Evolutionary conservation across 2,329 filamentous ascomycete genomes (phyloP), one percentile per base, ranked within the genome.

Genomic region (Penicillium sp.): DNA sequence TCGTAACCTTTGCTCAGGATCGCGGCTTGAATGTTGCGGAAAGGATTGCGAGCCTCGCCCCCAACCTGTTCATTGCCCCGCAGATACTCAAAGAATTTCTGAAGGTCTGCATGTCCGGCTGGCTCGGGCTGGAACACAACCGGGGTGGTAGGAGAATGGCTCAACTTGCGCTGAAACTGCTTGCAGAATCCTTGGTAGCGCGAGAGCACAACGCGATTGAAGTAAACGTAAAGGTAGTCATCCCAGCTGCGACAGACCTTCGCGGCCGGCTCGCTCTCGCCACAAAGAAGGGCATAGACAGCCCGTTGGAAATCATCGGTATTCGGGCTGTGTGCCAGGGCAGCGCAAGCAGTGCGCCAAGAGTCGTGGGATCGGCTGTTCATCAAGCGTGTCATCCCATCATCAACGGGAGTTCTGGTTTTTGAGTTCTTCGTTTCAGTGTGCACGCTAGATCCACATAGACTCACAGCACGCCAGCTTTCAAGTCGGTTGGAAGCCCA

Each of bases 401-500:
- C 68, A 46, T 74, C 69, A 16, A 63, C 55, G 28, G 70, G 67
- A 4, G 66, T 70, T 29, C 62, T 61, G 29, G 66, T 64, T 21
- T 62, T 62, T 36, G 60, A 55, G 3, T 63, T 56, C 4, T 62
- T 61, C 7, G 53, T 39, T 38, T 72, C 70, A 29, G 28, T 29
- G 28, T 29, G 28, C 29, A 71, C 62, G 51, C 65, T 72, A 13
- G 74, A 70, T 16, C 87, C 88, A 21, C 89, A 89, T 65, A 97
- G 82, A 54, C 88, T 89, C 33, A 93, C 82, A 39, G 90, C 90
- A 56, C 93, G 85, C 93, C 93, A 99, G 56, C 86, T 83, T 74
- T 97, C 92, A 9, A 90, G 89, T 53, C 89, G 83, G 63, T 93
- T 88, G 43, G 87, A 78, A 65, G 91, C 95, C 90, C 91, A 96